Evolutionary conservation across 2,329 filamentous ascomycete species (phyloP).

Genomic region (Alternaria longipes): DNA sequence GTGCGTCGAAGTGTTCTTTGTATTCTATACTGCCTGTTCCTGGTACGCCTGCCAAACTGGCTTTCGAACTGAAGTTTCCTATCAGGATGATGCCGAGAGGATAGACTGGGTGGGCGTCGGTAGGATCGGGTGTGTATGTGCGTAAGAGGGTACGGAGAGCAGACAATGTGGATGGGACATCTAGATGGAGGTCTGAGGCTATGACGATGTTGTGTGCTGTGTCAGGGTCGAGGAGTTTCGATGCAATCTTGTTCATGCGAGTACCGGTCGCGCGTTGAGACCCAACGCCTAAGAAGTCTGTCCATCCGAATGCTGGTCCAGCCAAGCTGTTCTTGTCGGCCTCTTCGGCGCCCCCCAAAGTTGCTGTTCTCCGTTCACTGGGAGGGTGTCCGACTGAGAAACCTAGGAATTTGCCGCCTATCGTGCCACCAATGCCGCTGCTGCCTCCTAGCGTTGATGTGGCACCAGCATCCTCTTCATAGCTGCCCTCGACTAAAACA

Average conservation of each 20-base stretch:
- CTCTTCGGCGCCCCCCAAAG: constrained; percentile 72
- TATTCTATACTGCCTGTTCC: constrained; percentile 90
- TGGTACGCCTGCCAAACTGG: constrained; percentile 69
- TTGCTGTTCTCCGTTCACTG: constrained; percentile 82
- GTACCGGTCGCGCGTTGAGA: constrained; percentile 84
- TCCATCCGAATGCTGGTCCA: constrained; percentile 80
- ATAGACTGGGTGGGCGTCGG: constrained; percentile 65
- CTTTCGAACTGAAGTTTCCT: constrained; percentile 78
- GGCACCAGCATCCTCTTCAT: constrained; percentile 82
- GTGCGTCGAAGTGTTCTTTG: constrained; percentile 92
- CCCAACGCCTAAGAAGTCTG: constrained; percentile 91
- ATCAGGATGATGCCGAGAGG: constrained; percentile 84
- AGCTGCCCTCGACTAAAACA: constrained; percentile 92
- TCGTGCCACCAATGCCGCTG: constrained; percentile 85
- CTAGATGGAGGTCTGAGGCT: constrained; percentile 85
- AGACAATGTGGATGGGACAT: constrained; percentile 81
- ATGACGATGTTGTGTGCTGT: constrained; percentile 70
- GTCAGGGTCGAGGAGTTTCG: constrained; percentile 65
- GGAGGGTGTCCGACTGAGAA: constrained; percentile 93
- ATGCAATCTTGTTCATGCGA: constrained; percentile 83
- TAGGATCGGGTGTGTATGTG: constrained; percentile 67
- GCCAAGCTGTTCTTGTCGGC: constrained; percentile 49
- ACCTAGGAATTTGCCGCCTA: constrained; percentile 90
- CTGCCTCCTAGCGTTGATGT: constrained; percentile 71
- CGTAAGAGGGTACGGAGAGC: constrained; percentile 82